Percentiles rank a stretch among this genome's conserved stretches.
These are phyloP conservation scores for Xylaria bambusicola DNA, from an alignment of 495 filamentous ascomycete species.

Conservation along the genomic window DNA sequence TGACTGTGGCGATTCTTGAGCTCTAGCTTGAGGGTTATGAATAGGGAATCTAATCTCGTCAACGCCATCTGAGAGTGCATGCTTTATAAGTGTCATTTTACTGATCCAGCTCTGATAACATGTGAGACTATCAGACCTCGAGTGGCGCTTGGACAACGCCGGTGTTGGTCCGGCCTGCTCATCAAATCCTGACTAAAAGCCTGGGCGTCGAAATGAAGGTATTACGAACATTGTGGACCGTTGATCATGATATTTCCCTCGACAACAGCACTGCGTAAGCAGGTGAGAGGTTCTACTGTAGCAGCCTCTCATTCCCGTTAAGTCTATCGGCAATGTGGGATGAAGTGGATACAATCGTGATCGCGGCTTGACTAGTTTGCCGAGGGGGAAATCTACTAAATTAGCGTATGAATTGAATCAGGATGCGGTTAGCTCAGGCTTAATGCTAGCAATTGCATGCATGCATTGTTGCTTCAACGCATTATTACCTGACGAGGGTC, in stretches of 20 bases:
- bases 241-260: background rate
- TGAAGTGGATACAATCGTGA: too few relatives aligned
- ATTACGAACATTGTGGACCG: background rate
- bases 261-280: background rate
- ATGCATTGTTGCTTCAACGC: too few relatives aligned
- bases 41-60: background rate
- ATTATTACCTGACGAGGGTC: too few relatives aligned
- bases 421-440: too few relatives aligned
- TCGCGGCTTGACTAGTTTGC: too few relatives aligned
- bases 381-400: too few relatives aligned
- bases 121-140: background rate
- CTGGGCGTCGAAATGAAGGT: too few relatives aligned
- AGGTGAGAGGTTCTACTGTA: too few relatives aligned
- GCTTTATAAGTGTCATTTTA: background rate
- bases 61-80: background rate
- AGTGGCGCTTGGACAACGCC: background rate
- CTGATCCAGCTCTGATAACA: background rate
- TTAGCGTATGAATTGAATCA: too few relatives aligned
- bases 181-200: conserved; percentile 6
- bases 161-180: background rate
- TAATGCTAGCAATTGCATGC: too few relatives aligned
- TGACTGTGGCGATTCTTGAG: background rate
- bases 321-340: too few relatives aligned
- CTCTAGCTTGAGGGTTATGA: background rate
- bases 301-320: too few relatives aligned